phyloP scores from a whole-genome alignment of 2,329 filamentous ascomycete genomes.

The Hypoxylon sp. region DNA sequence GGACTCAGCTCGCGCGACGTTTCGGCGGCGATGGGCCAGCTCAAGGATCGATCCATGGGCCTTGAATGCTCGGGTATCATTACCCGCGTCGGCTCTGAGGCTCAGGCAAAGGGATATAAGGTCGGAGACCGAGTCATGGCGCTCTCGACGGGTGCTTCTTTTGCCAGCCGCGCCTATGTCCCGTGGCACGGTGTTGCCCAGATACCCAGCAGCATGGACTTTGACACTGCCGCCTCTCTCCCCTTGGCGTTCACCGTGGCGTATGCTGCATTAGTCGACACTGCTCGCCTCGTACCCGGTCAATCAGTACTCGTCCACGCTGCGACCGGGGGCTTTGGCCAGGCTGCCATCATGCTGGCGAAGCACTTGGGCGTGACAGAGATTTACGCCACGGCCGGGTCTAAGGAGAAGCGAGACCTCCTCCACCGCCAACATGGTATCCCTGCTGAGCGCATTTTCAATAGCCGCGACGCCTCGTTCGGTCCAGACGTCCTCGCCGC shows the following conservation, averaged over 20 bases:
- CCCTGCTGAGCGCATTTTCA: conserved; percentile 26
- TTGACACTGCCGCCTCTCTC: conserved; percentile 23
- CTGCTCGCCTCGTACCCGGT: conserved; percentile 4
- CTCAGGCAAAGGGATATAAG: background rate
- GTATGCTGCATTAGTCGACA: conserved; percentile 11
- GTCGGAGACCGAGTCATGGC: conserved; percentile 28
- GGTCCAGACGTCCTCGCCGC: conserved; percentile 1
- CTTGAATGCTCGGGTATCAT: conserved; percentile 29
- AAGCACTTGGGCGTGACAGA: conserved; percentile 17
- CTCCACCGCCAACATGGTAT: conserved; percentile 23
- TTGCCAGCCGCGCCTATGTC: conserved; percentile 5
- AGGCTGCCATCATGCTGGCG: conserved; percentile 27
- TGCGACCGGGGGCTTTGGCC: conserved; percentile 25
- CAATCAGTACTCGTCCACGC: conserved; percentile 30
- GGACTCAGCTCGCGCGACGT: conserved; percentile 1
- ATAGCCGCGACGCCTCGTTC: conserved; percentile 28
- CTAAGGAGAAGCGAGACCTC: conserved; percentile 20
- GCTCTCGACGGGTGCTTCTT: conserved; percentile 1
- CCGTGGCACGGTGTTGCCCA: conserved; percentile 1
- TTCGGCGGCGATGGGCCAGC: background rate
- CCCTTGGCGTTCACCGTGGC: conserved; percentile 16
- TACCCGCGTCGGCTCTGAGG: conserved; percentile 16
- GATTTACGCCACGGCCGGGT: conserved; percentile 25
- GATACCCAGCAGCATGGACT: conserved; percentile 23
- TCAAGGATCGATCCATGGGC: conserved; percentile 18